Base-by-base conservation (phyloP, 1,284 basidiomycete species). In the Ceratobasidium sp. region DNA sequence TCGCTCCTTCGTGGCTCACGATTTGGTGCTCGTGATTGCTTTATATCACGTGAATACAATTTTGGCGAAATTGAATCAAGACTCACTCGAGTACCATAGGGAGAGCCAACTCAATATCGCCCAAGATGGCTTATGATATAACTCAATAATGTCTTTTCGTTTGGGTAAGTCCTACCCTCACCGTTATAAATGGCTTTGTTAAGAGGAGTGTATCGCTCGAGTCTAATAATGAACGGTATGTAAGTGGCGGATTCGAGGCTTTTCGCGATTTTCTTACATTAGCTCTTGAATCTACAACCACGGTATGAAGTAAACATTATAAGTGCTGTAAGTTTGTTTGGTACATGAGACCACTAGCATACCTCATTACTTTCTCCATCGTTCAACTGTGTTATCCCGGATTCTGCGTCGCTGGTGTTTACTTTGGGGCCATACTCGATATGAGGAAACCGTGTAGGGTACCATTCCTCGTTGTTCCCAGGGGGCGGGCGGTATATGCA, bases 1-100 rank as follows among this genome's bases (percentile, higher is more conserved):
- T 69, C 17, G 66, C 36, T 2, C 66, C 54, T 11, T 6, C 57
- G n/a, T 69, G 66, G n/a, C 33, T 47, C 15, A 69, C 54, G 48
- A 69, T 69, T 45, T 57, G 22, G 50, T 41, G 66, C n/a, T 41
- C 36, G 36, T 41, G 36, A 41, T 41, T 41, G 36, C 36, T 62
- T 15, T 14, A 2, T 1, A 22, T 57, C 17, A 29, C 6, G 33
- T 19, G 7, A 33, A 33, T 57, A 19, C 1, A 33, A 57, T 5
- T 24, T 27, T 19, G 33, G 24, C 9, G 6, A 33, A 57, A 5
- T 15, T 17, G 17, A 57, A 22, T 4, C 4, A 22, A 8, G 8
- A 17, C 56, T 57, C 22, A 57, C 56, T 57, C 56, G 17, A 57
- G 24, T 15, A 57, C 9, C 56, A 57, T 57, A 7, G 56, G 56